A percentile compares a stretch with the other conserved stretches of the same genome.
Evolutionary conservation across 2,329 filamentous ascomycete species (phyloP).

Genomic region (Ilyonectria mors-panacis): DNA sequence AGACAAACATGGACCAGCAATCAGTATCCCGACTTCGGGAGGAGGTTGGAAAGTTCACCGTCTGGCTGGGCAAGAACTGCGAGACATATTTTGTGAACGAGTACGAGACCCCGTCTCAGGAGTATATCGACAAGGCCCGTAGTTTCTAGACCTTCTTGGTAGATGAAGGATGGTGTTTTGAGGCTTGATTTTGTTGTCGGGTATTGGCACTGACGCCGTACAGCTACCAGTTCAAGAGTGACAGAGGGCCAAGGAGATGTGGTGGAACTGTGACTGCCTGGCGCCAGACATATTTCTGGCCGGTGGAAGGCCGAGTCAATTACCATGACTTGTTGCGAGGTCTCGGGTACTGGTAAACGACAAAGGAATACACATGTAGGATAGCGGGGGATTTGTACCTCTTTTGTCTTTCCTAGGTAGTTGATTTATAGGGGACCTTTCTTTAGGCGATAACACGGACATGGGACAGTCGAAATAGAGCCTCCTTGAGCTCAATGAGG

Average conservation of each 20-base stretch:
- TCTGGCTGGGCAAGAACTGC: constrained; percentile 86
- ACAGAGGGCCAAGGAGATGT: not conserved
- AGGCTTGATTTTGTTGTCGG: not conserved
- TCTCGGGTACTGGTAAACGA: constrained; percentile 10
- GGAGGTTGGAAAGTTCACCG: constrained; percentile 87
- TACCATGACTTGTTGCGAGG: not conserved
- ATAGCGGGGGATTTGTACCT: constrained; percentile 35
- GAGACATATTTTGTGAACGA: constrained; percentile 82
- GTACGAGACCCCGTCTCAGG: constrained; percentile 80
- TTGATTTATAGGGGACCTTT: not conserved
- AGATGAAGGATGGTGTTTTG: constrained; percentile 19
- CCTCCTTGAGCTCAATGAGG: not conserved
- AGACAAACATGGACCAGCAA: constrained; percentile 98
- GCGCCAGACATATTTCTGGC: not conserved
- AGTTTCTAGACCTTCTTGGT: constrained; percentile 58
- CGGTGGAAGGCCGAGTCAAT: not conserved
- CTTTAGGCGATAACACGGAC: not conserved
- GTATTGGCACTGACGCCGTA: not conserved
- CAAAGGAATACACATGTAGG: constrained; percentile 36
- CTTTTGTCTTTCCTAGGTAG: constrained; percentile 29
- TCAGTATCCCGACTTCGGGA: constrained; percentile 90
- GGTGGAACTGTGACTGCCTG: not conserved
- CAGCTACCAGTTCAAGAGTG: not conserved
- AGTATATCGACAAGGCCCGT: constrained; percentile 79
- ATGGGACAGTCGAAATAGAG: not conserved